Percentiles rank a stretch among this genome's conserved stretches.
These are phyloP conservation scores for Mitragyna speciosa DNA, from an alignment of 257 asterid species.

Conservation along the genomic window DNA sequence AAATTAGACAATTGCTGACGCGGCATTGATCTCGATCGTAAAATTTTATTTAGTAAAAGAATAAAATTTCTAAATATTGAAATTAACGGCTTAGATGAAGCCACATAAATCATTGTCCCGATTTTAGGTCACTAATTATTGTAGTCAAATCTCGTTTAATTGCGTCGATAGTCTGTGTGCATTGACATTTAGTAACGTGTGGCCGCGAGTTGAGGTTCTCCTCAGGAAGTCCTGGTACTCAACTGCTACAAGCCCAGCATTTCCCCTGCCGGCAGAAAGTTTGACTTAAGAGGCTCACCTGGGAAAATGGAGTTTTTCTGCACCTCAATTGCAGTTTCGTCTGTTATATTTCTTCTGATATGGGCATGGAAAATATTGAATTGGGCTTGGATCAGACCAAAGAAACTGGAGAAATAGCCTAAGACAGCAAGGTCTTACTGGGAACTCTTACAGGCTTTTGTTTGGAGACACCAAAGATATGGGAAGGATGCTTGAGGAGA, in stretches of 20 bases:
- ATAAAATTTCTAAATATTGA: no score
- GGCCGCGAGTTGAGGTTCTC: not conserved
- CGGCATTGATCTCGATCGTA: no score
- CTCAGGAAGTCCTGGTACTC: not conserved
- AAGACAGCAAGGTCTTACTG: slow-evolving; percentile 24
- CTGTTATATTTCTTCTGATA: not conserved
- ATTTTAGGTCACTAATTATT: no score
- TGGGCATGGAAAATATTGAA: slow-evolving; percentile 27
- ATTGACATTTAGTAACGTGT: no score
- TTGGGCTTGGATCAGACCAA: slow-evolving; percentile 30
- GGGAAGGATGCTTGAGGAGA: slow-evolving; percentile 12
- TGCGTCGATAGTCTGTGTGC: no score
- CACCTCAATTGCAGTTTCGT: not conserved
- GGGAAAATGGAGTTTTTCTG: not conserved
- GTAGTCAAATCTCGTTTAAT: no score
- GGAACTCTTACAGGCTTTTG: slow-evolving; percentile 24
- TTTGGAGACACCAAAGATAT: slow-evolving; percentile 31
- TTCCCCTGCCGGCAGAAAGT: not conserved
- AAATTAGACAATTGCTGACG: no score
- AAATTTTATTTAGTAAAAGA: no score
- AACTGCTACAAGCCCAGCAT: not conserved
- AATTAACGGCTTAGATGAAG: no score
- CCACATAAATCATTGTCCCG: no score
- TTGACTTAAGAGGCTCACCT: not conserved
- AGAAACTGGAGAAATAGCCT: slow-evolving; percentile 25